Evolutionary conservation across 2,329 filamentous ascomycete genomes (phyloP).

Genomic region (Penicillium sp.): DNA sequence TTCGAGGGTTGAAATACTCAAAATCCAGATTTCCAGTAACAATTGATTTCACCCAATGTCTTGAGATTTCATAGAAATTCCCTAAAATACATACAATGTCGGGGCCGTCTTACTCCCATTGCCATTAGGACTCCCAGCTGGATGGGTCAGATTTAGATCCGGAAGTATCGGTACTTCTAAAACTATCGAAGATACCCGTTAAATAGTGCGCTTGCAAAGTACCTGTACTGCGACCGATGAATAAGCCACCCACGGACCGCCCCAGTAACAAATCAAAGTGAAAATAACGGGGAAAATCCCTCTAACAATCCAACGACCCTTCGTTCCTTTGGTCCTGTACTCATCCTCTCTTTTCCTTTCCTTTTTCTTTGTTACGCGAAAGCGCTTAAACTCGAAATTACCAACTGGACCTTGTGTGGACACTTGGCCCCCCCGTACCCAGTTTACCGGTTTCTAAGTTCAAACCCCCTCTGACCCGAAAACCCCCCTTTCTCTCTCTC

Average conservation of each 20-base stretch:
- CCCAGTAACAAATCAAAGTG: slow-evolving; percentile 5
- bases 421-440: slow-evolving; percentile 1
- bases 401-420: background rate
- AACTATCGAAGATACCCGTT: background rate
- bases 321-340: background rate
- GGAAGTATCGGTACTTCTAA: background rate
- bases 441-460: background rate
- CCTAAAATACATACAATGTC: background rate
- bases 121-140: background rate
- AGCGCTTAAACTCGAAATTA: background rate
- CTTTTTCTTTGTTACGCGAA: background rate
- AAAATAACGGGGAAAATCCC: slow-evolving; percentile 17
- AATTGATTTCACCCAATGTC: background rate
- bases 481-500: slow-evolving; percentile 17
- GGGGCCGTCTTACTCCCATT: background rate
- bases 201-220: background rate
- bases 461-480: slow-evolving; percentile 2
- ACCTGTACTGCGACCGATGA: background rate
- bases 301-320: slow-evolving; percentile 11
- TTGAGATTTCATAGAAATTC: background rate
- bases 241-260: slow-evolving; percentile 9
- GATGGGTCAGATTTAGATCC: slow-evolving; percentile 2
- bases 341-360: background rate
- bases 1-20: too few relatives aligned
- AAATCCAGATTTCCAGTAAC: background rate